A percentile compares a stretch with the other conserved stretches of the same genome.
phyloP scores from a whole-genome alignment of 2,329 filamentous ascomycete species.

The Cordyceps farinosa region DNA sequence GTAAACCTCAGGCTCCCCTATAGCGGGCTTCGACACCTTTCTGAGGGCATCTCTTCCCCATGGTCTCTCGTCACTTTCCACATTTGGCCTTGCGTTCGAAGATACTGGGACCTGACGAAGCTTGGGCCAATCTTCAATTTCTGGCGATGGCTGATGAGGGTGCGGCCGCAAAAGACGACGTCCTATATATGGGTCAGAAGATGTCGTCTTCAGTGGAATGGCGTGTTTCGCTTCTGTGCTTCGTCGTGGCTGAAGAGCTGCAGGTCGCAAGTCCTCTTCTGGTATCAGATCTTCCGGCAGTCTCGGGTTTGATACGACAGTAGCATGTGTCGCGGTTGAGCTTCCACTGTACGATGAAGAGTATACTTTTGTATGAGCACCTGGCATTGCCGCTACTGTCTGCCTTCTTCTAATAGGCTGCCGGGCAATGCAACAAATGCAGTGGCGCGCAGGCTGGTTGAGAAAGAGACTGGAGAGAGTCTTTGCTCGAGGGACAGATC shows the following conservation, averaged over 20 bases:
- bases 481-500: slow-evolving; percentile 22
- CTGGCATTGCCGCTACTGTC: slow-evolving; percentile 17
- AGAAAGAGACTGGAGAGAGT: slow-evolving; percentile 27
- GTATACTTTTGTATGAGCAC: not conserved
- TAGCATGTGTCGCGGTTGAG: slow-evolving; percentile 13
- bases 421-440: slow-evolving; percentile 29
- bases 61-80: not conserved
- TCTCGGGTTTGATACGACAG: not conserved
- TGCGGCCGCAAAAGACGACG: slow-evolving; percentile 12
- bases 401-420: slow-evolving; percentile 16
- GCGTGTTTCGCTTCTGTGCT: not conserved
- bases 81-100: not conserved
- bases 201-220: not conserved
- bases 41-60: slow-evolving; percentile 10
- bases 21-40: slow-evolving; percentile 9
- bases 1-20: not conserved
- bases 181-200: slow-evolving; percentile 13
- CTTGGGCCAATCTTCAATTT: slow-evolving; percentile 8
- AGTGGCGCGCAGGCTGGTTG: slow-evolving; percentile 27
- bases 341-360: slow-evolving; percentile 8
- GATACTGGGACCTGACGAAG: slow-evolving; percentile 13
- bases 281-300: not conserved
- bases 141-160: slow-evolving; percentile 15
- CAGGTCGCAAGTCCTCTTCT: slow-evolving; percentile 7
- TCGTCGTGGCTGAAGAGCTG: slow-evolving; percentile 15